These are phyloP conservation scores for Exophiala spinifera DNA, from an alignment of 2,329 filamentous ascomycete genomes.

Conservation along the genomic window DNA sequence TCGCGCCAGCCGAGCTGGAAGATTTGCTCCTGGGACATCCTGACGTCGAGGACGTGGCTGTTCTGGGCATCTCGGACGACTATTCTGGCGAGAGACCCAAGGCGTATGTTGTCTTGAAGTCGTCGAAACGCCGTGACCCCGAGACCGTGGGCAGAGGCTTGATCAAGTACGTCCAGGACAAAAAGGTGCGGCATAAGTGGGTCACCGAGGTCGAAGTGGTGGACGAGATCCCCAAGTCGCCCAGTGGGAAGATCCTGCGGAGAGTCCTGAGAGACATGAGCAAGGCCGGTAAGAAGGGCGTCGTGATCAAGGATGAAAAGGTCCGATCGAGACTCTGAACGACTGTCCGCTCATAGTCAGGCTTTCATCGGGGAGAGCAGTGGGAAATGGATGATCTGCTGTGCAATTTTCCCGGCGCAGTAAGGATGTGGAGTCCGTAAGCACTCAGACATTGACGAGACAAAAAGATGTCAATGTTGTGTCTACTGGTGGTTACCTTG, in stretches of 20 bases:
- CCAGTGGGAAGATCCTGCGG: slow-evolving; percentile 51
- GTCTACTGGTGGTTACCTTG: no score
- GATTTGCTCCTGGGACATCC: slow-evolving; percentile 45
- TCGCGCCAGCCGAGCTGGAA: slow-evolving; percentile 49
- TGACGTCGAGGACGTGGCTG: slow-evolving; percentile 45
- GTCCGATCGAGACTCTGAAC: slow-evolving; percentile 20
- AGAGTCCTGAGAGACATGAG: slow-evolving; percentile 28
- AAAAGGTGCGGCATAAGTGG: slow-evolving; percentile 36
- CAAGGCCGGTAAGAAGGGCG: slow-evolving; percentile 21
- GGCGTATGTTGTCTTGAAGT: slow-evolving; percentile 45
- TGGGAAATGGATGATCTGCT: no score
- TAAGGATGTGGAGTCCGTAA: no score
- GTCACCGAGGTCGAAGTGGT: slow-evolving; percentile 48
- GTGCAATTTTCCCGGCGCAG: no score
- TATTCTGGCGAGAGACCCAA: slow-evolving; percentile 33
- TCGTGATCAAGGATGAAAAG: slow-evolving; percentile 25
- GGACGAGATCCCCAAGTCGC: slow-evolving; percentile 49
- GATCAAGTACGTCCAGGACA: slow-evolving; percentile 36
- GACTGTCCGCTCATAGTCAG: no score
- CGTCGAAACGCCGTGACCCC: slow-evolving; percentile 13
- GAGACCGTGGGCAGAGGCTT: slow-evolving; percentile 15
- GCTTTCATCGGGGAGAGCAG: no score
- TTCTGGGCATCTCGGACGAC: slow-evolving; percentile 43
- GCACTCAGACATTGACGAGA: no score
- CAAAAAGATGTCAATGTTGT: no score